phyloP scores from a whole-genome alignment of 2,329 filamentous ascomycete species.

The Sphaerulina populicola region DNA sequence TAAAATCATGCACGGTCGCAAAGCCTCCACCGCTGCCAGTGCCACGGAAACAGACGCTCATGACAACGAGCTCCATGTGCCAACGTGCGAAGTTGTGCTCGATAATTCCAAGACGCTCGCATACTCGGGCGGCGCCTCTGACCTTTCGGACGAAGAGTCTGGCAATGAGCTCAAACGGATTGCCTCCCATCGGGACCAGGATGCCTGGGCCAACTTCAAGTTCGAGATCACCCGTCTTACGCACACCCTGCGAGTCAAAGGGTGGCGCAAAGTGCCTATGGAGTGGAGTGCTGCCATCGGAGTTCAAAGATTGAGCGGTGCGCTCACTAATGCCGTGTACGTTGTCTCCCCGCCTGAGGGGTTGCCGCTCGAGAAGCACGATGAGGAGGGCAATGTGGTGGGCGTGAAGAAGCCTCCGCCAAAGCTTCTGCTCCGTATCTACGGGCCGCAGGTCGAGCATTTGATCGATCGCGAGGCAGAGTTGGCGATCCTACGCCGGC shows the following conservation, averaged over 20 bases:
- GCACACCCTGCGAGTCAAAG: slow-evolving; percentile 82
- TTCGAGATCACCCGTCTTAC: slow-evolving; percentile 81
- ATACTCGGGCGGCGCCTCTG: slow-evolving; percentile 53
- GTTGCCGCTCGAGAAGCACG: slow-evolving; percentile 38
- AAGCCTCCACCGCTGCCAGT: slow-evolving; percentile 35
- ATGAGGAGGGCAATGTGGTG: slow-evolving; percentile 31
- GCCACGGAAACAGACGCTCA: slow-evolving; percentile 78
- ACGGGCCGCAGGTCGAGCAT: slow-evolving; percentile 90
- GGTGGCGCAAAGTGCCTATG: slow-evolving; percentile 76
- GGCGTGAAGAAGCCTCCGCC: slow-evolving; percentile 41
- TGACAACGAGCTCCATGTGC: slow-evolving; percentile 75
- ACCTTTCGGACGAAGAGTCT: slow-evolving; percentile 44
- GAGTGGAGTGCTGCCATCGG: slow-evolving; percentile 60
- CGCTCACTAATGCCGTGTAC: slow-evolving; percentile 92
- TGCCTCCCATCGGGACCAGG: slow-evolving; percentile 32
- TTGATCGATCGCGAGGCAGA: slow-evolving; percentile 91
- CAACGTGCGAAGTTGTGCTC: slow-evolving; percentile 71
- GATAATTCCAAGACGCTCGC: slow-evolving; percentile 86
- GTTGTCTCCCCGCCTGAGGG: slow-evolving; percentile 75
- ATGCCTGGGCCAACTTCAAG: slow-evolving; percentile 81
- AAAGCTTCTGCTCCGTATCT: slow-evolving; percentile 83
- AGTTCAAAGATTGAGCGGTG: slow-evolving; percentile 75
- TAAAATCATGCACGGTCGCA: slow-evolving; percentile 27
- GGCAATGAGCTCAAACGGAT: slow-evolving; percentile 22
- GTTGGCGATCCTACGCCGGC: slow-evolving; percentile 71